Evolutionary conservation across 345 rosid genomes (phyloP), one percentile per base, ranked within the genome.

Genomic region (Turritis glabra): DNA sequence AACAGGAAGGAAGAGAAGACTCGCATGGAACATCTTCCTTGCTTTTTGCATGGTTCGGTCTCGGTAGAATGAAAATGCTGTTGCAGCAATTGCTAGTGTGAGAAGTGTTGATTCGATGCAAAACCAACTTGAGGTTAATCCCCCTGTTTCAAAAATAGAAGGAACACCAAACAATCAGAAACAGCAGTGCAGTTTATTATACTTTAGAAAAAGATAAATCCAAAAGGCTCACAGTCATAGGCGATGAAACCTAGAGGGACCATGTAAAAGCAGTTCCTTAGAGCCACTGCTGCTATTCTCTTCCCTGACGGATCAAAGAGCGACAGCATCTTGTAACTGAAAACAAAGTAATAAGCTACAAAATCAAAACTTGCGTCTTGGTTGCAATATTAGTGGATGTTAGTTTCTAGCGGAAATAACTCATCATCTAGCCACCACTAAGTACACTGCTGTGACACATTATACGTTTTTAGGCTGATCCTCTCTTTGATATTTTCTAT

Each of bases 271-370:
- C 97, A 94, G 84, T 92, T 94, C 85, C 97, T 87, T 23, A 94
- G 72, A 43, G 98, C 97, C 43, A 87, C 96, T 12, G 81, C 68
- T 48, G 97, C 89, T 46, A 96, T 89, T 80, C 86, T 90, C 76
- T 65, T 82, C 68, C 99, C 96, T 55, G 90, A 86, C 56, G 97
- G 80, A 84, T 92, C 99, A 64, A 85, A 81, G 69, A 92, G 90
- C n/a, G 98, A 90, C 58, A 94, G 38, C 97, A 93, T 91, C 85
- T 86, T 91, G 79, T 78, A 91, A 80, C 97, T 93, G 87, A 43
- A 75, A 69, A 33, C 30, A 79, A 52, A 6, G 46, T 5, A 1
- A 54, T 15, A 54, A 26, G 18, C 13, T 10, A 55, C 15, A 22
- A 17, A 1, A 3, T 77, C 61, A 77, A 51, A 63, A 14, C 35